phyloP scores from a whole-genome alignment of 2,329 filamentous ascomycete species.

The Neophaeococcomyces mojaviensis region DNA sequence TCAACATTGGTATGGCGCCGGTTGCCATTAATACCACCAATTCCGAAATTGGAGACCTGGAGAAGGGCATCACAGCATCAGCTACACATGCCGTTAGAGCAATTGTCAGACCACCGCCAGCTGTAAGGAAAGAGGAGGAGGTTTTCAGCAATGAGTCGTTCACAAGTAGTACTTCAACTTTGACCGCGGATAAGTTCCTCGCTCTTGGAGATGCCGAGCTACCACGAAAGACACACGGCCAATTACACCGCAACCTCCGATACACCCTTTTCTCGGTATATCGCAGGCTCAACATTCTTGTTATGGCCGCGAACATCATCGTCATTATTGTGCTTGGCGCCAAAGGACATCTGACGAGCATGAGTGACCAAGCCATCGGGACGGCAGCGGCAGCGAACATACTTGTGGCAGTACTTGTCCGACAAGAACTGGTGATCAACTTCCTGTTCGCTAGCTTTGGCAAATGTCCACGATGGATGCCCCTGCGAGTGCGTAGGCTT shows the following conservation, averaged over 20 bases:
- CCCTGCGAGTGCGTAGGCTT: slow-evolving; percentile 38
- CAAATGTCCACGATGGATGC: slow-evolving; percentile 38
- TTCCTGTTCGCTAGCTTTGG: slow-evolving; percentile 40
- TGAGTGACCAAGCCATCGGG: slow-evolving; percentile 25
- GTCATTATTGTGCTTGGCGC: slow-evolving; percentile 30
- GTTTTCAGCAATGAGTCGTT: slow-evolving; percentile 10
- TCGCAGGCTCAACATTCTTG: slow-evolving; percentile 35
- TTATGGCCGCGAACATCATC: slow-evolving; percentile 33
- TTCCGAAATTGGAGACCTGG: neutral
- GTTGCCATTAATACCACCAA: neutral
- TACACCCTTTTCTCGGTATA: slow-evolving; percentile 35
- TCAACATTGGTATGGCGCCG: slow-evolving; percentile 2
- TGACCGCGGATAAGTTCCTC: slow-evolving; percentile 16
- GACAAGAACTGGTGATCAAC: slow-evolving; percentile 49
- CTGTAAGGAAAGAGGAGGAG: neutral
- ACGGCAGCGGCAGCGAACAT: slow-evolving; percentile 42
- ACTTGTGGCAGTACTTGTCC: slow-evolving; percentile 40
- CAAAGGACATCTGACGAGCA: slow-evolving; percentile 29
- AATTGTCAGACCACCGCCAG: neutral
- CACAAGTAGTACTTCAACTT: slow-evolving; percentile 12
- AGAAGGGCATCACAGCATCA: neutral
- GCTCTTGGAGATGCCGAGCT: slow-evolving; percentile 5
- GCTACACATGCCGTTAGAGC: neutral
- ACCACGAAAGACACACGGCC: slow-evolving; percentile 22
- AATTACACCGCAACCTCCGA: slow-evolving; percentile 27